A percentile compares a stretch with the other conserved stretches of the same genome.
Conservation (phyloP, 208 protist genomes). For the Lotmaria passim region DNA sequence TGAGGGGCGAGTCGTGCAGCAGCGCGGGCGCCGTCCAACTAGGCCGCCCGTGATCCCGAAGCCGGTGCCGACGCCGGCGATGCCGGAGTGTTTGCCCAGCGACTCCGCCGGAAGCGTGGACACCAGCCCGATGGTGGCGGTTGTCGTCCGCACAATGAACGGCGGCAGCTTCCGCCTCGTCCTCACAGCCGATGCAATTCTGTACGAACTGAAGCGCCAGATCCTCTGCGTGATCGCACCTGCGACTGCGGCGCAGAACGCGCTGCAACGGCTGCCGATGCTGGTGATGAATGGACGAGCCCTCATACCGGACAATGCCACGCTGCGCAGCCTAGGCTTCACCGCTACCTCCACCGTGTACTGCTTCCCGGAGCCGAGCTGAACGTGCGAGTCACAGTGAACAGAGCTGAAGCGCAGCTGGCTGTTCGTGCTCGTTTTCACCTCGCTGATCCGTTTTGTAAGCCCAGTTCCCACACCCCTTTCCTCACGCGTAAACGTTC, state of each 20-base stretch:
- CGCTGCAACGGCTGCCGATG: slow-evolving; percentile 27
- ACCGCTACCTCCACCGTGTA: slow-evolving; percentile 24
- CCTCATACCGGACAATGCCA: slow-evolving; percentile 26
- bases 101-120: neutral
- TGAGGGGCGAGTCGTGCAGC: slow-evolving; percentile 6
- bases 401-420: too few species aligned
- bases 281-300: slow-evolving; percentile 36
- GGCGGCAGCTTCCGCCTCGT: slow-evolving; percentile 27
- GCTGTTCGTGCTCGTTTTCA: too few species aligned
- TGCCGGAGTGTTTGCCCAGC: slow-evolving; percentile 2
- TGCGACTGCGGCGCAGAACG: neutral
- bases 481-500: neutral
- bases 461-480: neutral
- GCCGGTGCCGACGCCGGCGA: slow-evolving; percentile 30
- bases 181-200: slow-evolving; percentile 3
- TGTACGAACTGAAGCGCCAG: slow-evolving; percentile 33
- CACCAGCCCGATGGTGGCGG: slow-evolving; percentile 8
- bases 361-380: slow-evolving; percentile 32
- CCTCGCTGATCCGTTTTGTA: neutral
- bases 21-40: neutral
- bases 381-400: neutral
- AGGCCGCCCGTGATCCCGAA: slow-evolving; percentile 32
- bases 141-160: slow-evolving; percentile 39
- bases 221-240: slow-evolving; percentile 29
- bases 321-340: slow-evolving; percentile 22